Conservation (phyloP, 1,284 basidiomycete genomes). For the Sparassis latifolia region DNA sequence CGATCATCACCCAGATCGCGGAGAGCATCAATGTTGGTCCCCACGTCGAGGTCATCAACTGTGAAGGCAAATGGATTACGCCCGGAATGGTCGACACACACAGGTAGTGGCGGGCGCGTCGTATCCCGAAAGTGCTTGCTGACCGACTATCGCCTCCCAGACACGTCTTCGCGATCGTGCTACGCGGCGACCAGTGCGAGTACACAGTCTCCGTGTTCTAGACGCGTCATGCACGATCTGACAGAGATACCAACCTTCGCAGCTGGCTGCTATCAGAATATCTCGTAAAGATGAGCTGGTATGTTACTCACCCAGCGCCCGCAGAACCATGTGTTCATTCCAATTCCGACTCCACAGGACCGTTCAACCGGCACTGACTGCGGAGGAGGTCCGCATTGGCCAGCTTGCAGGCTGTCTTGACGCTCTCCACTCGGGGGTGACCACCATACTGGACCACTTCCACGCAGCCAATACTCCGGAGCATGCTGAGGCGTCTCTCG, state of each 20-base stretch:
- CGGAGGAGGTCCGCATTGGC: constrained; percentile 25
- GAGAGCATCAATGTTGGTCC: constrained; percentile 15
- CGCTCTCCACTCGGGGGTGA: constrained; percentile 27
- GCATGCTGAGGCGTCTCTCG: constrained; percentile 23
- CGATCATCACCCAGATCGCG: constrained; percentile 19
- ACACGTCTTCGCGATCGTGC: constrained; percentile 25
- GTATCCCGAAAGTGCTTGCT: background rate
- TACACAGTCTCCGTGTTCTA: constrained; percentile 7
- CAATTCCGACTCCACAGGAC: constrained; percentile 9
- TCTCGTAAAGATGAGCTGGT: constrained; percentile 25
- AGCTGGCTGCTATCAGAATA: constrained; percentile 27
- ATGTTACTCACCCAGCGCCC: background rate
- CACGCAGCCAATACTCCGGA: constrained; percentile 23
- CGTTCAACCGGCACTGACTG: constrained; percentile 20
- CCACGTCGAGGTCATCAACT: constrained; percentile 20
- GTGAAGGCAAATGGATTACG: constrained; percentile 25
- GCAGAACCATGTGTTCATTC: background rate
- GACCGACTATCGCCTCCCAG: constrained; percentile 6
- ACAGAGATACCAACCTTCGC: background rate
- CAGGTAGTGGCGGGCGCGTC: constrained; percentile 11
- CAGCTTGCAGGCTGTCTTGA: constrained; percentile 28
- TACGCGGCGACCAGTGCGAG: constrained; percentile 24
- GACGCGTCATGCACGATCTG: no score
- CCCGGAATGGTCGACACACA: constrained; percentile 28
- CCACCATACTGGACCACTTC: constrained; percentile 29